Conservation (phyloP, 371 early-diverging fungal species). For the Rhizopus delemar region DNA sequence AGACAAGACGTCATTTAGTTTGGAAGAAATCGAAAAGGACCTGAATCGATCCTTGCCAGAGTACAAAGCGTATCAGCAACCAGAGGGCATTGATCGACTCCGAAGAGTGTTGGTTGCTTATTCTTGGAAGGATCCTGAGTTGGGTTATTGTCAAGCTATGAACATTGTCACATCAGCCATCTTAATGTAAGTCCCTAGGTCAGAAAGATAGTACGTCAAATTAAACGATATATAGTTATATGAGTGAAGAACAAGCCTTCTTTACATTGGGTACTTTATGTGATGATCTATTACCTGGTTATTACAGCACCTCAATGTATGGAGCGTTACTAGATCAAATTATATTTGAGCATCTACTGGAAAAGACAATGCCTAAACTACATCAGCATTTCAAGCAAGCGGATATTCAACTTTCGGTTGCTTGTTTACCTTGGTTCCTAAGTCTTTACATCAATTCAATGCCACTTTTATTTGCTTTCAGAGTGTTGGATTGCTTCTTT, state of each 20-base stretch:
- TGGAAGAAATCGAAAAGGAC: conserved; percentile 98
- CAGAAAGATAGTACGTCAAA: not conserved
- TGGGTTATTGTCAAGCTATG: conserved; percentile 99
- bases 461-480: conserved; percentile 83
- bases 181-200: conserved; percentile 15
- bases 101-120: conserved; percentile 89
- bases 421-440: conserved; percentile 95
- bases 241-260: conserved; percentile 96
- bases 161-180: conserved; percentile 92
- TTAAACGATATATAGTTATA: conserved; percentile 53
- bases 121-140: conserved; percentile 82
- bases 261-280: conserved; percentile 89
- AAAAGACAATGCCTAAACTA: conserved; percentile 77
- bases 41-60: conserved; percentile 91
- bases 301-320: conserved; percentile 97
- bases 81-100: conserved; percentile 88
- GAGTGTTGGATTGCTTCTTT: conserved; percentile 92
- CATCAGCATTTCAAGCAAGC: conserved; percentile 77
- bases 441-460: conserved; percentile 93
- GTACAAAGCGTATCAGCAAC: conserved; percentile 89
- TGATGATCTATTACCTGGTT: conserved; percentile 89
- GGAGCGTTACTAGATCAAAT: conserved; percentile 94
- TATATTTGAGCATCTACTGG: conserved; percentile 88
- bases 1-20: conserved; percentile 67
- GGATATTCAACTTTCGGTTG: conserved; percentile 94